A percentile compares a stretch with the other conserved stretches of the same genome.
Conservation (phyloP, 2,329 filamentous ascomycete genomes). For the Cercospora sp. region DNA sequence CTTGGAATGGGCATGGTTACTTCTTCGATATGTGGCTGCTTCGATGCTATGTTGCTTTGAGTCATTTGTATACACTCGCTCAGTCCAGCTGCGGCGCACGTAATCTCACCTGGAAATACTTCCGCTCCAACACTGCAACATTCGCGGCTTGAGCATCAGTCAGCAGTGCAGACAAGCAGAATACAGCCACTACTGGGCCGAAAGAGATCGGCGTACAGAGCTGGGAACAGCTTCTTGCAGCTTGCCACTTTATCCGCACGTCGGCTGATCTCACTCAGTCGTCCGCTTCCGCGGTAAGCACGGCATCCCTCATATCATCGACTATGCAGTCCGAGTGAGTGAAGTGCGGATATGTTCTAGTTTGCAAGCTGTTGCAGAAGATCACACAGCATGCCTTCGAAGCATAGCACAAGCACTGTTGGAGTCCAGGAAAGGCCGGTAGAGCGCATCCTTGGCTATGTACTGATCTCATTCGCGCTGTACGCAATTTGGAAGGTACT, state of each 20-base stretch:
- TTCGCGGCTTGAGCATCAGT: not conserved
- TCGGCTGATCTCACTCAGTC: not conserved
- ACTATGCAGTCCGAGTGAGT: not conserved
- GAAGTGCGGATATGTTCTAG: not conserved
- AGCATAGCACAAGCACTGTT: not conserved
- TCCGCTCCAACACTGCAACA: not conserved
- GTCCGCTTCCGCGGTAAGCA: not conserved
- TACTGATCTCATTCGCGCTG: not conserved
- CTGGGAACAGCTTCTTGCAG: not conserved
- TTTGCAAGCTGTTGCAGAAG: not conserved
- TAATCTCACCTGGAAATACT: constrained; percentile 6
- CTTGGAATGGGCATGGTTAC: not conserved
- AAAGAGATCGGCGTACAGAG: not conserved
- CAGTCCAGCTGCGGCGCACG: not conserved
- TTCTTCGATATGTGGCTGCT: not conserved
- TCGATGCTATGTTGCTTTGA: not conserved
- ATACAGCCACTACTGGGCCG: too few relatives aligned
- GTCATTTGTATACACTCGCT: not conserved
- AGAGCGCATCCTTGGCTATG: not conserved
- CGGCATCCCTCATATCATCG: not conserved
- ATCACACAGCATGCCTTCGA: not conserved
- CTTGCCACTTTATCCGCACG: constrained; percentile 1
- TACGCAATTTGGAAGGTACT: not conserved
- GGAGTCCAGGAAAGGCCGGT: not conserved
- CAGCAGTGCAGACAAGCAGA: not conserved